A percentile compares a stretch with the other conserved stretches of the same genome.
These are phyloP conservation scores for Linum lewisii DNA, from an alignment of 345 rosid genomes.

Conservation along the genomic window DNA sequence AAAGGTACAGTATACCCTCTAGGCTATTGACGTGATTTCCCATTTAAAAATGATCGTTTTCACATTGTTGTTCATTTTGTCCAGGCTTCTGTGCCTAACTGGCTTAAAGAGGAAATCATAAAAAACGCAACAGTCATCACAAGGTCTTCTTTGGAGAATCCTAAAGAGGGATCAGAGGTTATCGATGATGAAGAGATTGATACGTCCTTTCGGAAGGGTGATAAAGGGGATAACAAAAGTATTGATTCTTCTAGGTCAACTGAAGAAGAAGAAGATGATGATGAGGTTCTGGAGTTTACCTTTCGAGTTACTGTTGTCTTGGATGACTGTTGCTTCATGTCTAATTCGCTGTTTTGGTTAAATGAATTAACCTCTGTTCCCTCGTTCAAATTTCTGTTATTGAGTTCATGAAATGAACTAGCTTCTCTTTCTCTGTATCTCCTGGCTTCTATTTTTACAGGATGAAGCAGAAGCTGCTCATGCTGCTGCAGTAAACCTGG, in stretches of 20 bases:
- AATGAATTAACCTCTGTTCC: neutral
- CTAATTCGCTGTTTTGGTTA: neutral
- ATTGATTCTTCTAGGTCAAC: conserved; percentile 59
- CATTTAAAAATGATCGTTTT: conserved; percentile 1
- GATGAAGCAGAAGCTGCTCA: conserved; percentile 71
- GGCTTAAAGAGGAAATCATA: conserved; percentile 93
- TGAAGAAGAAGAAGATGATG: conserved; percentile 82
- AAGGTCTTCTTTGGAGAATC: conserved; percentile 51
- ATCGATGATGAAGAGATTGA: conserved; percentile 52
- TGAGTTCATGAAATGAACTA: conserved; percentile 4
- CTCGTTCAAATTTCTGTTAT: neutral
- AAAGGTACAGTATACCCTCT: conserved; percentile 39
- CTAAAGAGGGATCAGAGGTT: conserved; percentile 43
- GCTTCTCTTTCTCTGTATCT: neutral
- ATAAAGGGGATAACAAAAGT: conserved; percentile 58
- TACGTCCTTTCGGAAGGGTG: conserved; percentile 37
- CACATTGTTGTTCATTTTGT: conserved; percentile 12
- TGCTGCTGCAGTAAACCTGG: conserved; percentile 68
- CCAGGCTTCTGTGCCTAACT: conserved; percentile 88
- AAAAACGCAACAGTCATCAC: conserved; percentile 67
- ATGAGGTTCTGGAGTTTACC: conserved; percentile 27
- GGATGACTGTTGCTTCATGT: conserved; percentile 10
- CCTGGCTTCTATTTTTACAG: conserved; percentile 27
- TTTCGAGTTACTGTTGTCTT: conserved; percentile 11
- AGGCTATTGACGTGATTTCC: conserved; percentile 1